Base-by-base conservation (phyloP, 208 protist genomes). In the Wallacemonas sp. region DNA sequence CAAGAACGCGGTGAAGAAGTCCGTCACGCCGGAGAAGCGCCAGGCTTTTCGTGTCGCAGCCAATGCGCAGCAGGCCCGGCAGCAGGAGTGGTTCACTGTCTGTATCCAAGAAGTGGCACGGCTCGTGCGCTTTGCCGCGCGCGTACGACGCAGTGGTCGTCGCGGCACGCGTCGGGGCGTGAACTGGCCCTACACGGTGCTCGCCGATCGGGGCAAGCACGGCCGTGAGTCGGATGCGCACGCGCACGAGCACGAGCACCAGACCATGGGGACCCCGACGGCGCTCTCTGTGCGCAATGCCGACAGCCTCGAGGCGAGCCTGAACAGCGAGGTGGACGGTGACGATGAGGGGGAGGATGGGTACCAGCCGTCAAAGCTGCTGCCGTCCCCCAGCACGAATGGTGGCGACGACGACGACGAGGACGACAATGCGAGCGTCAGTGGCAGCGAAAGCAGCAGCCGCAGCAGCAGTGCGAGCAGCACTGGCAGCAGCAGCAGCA, bases 1-100 rank as follows among this genome's bases (percentile, higher is more conserved):
- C 49, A 77, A 81, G 61, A 73, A 63, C 2, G 70, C 72, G n/a
- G 41, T 85, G 20, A 77, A 76, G 46, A 59, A 48, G 10, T 25
- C 62, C 23, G 68, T 81, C 14, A 72, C 64, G 4, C 65, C 67
- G 38, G 79, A 81, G 36, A 45, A 76, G 55, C 74, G 71, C 8
- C 64, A 70, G 11, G 72, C 70, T 23, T 85, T 85, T 49, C 74
- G 67, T 22, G 38, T 67, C 29, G 44, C 65, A 0, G 44, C 79
- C 14, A 61, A 66, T 1, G 66, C 69, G 44, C 20, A 57, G 36
- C 57, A 62, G 5, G 41, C 26, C 20, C 61, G 59, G 29, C 26
- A 44, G 41, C 14, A 33, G 23, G 49, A 61, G 25, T 36, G 49
- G 48, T 49, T 59, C 7, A 20, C 23, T 0, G 29, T 49, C 32